Conservation (phyloP, 495 filamentous ascomycete genomes). For the Aspergillus wentii region DNA sequence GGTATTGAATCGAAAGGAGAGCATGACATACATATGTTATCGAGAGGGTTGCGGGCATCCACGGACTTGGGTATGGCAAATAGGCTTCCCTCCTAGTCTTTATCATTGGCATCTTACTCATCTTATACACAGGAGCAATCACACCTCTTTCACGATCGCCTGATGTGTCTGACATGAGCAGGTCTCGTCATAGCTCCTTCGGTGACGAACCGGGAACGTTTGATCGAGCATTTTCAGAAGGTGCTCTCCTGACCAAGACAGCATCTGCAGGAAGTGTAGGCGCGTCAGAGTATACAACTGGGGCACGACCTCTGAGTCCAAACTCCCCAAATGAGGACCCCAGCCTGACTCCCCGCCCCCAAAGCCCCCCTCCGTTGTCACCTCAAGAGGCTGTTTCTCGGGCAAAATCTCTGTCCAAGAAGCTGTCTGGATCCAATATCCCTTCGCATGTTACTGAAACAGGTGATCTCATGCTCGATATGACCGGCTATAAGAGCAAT, state of each 20-base stretch:
- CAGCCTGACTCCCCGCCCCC: constrained; percentile 46
- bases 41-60: constrained; percentile 36
- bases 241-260: constrained; percentile 29
- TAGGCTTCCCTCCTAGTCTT: background rate
- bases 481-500: constrained; percentile 92
- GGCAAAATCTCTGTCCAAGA: constrained; percentile 80
- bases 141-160: constrained; percentile 63
- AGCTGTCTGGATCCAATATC: constrained; percentile 85
- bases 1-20: constrained; percentile 11
- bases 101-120: constrained; percentile 2
- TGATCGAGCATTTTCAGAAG: constrained; percentile 50
- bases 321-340: constrained; percentile 11
- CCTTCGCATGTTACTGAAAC: constrained; percentile 84
- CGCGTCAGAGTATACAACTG: constrained; percentile 7
- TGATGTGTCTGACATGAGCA: constrained; percentile 41
- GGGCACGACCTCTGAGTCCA: constrained; percentile 2
- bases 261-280: constrained; percentile 2
- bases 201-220: constrained; percentile 28
- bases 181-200: constrained; percentile 22
- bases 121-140: constrained; percentile 41
- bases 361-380: constrained; percentile 74
- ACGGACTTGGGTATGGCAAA: constrained; percentile 44
- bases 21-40: constrained; percentile 33
- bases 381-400: constrained; percentile 73
- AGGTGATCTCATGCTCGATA: constrained; percentile 97